phyloP scores from a whole-genome alignment of 257 asterid genomes.

The Solanum bulbocastanum region DNA sequence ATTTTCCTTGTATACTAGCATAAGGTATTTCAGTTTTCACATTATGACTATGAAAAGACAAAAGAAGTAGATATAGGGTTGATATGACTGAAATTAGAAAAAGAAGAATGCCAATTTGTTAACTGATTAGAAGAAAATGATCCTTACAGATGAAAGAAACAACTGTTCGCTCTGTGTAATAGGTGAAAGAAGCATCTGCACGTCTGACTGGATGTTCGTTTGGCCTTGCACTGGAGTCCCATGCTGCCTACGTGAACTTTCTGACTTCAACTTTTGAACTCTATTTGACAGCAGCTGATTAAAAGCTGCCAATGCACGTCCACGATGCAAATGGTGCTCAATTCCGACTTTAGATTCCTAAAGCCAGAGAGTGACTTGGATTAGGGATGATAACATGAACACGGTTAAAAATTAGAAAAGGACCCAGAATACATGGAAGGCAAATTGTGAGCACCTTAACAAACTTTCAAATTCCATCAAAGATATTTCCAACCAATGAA shows the following conservation, averaged over 20 bases:
- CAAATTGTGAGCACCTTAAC: background rate
- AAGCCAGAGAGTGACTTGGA: slow-evolving; percentile 14
- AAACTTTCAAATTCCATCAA: background rate
- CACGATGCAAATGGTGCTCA: slow-evolving; percentile 96
- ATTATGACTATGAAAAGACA: background rate
- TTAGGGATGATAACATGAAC: background rate
- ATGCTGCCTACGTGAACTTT: slow-evolving; percentile 36
- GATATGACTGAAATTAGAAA: background rate
- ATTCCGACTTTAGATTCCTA: slow-evolving; percentile 86
- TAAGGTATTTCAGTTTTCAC: background rate
- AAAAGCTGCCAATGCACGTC: slow-evolving; percentile 90
- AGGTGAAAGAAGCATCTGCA: slow-evolving; percentile 67
- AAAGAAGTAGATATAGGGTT: background rate
- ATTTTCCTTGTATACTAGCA: background rate
- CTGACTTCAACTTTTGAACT: slow-evolving; percentile 55
- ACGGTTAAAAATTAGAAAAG: background rate
- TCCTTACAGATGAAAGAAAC: slow-evolving; percentile 80
- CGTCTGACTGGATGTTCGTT: slow-evolving; percentile 67
- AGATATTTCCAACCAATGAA: background rate
- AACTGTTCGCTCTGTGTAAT: slow-evolving; percentile 65
- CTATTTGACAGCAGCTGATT: slow-evolving; percentile 64
- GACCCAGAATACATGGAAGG: background rate
- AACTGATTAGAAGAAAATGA: slow-evolving; percentile 4
- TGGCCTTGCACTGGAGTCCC: slow-evolving; percentile 51
- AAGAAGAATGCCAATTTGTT: background rate